Evolutionary conservation across 305 asterid species (phyloP), one percentile per base, ranked within the genome.

Genomic region (Euphrasia arctica): DNA sequence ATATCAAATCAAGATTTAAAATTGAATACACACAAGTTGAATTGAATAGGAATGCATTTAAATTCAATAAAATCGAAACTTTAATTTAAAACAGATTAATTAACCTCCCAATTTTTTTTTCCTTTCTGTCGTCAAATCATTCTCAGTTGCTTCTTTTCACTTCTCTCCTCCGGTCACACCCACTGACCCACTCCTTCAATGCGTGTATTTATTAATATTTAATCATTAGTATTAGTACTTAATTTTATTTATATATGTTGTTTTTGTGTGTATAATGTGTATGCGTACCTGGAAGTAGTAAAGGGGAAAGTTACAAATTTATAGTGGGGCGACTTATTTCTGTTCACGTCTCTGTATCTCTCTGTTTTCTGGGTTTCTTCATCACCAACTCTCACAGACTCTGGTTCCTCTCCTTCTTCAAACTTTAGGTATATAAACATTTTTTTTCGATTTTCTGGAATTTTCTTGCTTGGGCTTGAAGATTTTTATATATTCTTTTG

Each of bases 331-430:
- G 64, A 67, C 60, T 58, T 14, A 15, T 60, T 42, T 65, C 64
- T 60, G 69, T 64, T 64, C 67, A 74, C 78, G 78, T 74, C 75
- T 65, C 74, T 60, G 55, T 67, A 34, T 50, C 59, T 9, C 15
- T 15, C 14, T 59, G 18, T 32, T n/a, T 41, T 60, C 48, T 48
- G 14, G 42, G 41, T 39, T 68, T 68, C 55, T 55, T 60, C 47
- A 51, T 18, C 22, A 56, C 5, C 49, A 15, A 12, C 52, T 47
- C 14, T 52, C 41, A 25, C 13, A 49, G 43, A 3, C 62, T 63
- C 32, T 67, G 68, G 10, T 48, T 12, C 7, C 14, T 49, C 14
- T n/a, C 2, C 14, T 41, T 41, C 47, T 52, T 42, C 32, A 4
- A 25, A 15, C 22, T 15, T 54, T 32, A 25, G 3, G 4, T 65